Base-by-base conservation (phyloP, 139 green algal species). In the Desmodesmus armatus region DNA sequence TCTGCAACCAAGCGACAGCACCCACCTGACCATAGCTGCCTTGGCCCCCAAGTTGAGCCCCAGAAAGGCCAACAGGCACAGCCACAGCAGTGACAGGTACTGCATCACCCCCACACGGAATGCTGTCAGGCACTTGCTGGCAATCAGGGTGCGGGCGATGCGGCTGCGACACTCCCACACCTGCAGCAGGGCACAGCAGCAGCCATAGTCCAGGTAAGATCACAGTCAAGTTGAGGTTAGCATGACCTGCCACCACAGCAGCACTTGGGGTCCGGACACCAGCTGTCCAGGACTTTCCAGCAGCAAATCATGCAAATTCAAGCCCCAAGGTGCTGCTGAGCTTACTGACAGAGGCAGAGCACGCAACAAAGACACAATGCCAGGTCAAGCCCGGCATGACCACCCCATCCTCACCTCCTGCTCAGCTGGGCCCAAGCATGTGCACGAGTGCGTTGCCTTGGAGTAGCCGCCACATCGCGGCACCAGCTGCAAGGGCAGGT, bases 401-500 rank as follows among this genome's bases (percentile, higher is more conserved):
- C 74, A 25, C 5, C 29, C 33, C 55, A 55, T 37, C 39, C 62
- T 39, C 60, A 90, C 87, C 84, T 95, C 93, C 86, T 95, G 91
- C 67, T 95, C 92, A 0, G 71, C 62, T 2, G 41, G 40, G 5
- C 82, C 81, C 90, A 96, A 92, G 87, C 92, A 96, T 37, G 88
- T 78, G 80, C 92, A 95, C 5, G 79, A n/a, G n/a, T n/a, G 29
- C 63, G 27, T 6, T 25, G 29, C 33, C 71, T 29, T 37, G 60
- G 53, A 5, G 40, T 29, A 11, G 72, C 94, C 85, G 7, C 88
- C 83, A 58, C 93, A 96, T 27, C 91, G 69, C 0, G 94, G 93
- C 62, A 96, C 92, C 49, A 94, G 76, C 89, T 96, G 87, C 31
- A 96, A 62, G 0, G 93, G 89, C 78, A 96, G 86, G 87, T 95